phyloP scores from a whole-genome alignment of 306 rosid genomes.

The Lithocarpus polystachyus region DNA sequence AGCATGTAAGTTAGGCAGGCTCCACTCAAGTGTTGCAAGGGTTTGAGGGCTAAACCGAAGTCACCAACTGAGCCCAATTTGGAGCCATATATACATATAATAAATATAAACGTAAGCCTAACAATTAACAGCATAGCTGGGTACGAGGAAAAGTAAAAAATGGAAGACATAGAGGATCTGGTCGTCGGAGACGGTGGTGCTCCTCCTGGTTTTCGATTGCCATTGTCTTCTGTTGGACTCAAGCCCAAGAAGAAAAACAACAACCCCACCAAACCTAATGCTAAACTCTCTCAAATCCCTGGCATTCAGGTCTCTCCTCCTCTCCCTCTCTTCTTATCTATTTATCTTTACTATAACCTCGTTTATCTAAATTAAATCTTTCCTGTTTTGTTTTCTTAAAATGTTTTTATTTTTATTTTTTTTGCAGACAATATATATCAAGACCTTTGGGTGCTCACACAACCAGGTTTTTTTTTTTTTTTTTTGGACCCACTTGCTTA shows the following conservation, averaged over 20 bases:
- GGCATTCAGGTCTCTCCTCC: conserved; percentile 48
- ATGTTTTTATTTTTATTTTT: not conserved
- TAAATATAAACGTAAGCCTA: too few relatives aligned
- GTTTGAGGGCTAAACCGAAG: too few relatives aligned
- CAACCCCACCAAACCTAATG: conserved; percentile 16
- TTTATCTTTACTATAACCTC: not conserved
- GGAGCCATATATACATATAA: too few relatives aligned
- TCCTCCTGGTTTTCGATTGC: conserved; percentile 59
- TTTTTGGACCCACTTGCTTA: not conserved
- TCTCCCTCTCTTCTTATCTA: not conserved
- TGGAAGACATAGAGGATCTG: conserved; percentile 63
- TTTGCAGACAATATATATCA: conserved; percentile 48
- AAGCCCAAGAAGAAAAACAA: conserved; percentile 42
- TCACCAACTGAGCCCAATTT: too few relatives aligned
- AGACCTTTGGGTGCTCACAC: conserved; percentile 64
- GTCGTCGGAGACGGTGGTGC: conserved; percentile 42
- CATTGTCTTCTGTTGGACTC: conserved; percentile 38
- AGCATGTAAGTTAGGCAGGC: too few relatives aligned
- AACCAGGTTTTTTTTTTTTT: conserved; percentile 38
- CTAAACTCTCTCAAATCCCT: conserved; percentile 31
- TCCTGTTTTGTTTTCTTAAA: not conserved
- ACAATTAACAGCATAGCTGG: too few relatives aligned
- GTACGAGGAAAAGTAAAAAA: not conserved
- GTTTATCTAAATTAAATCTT: not conserved
- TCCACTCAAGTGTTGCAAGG: too few relatives aligned